Evolutionary conservation across 768 basidiomycete species (phyloP).

Genomic region (Lactifluus echinatus): DNA sequence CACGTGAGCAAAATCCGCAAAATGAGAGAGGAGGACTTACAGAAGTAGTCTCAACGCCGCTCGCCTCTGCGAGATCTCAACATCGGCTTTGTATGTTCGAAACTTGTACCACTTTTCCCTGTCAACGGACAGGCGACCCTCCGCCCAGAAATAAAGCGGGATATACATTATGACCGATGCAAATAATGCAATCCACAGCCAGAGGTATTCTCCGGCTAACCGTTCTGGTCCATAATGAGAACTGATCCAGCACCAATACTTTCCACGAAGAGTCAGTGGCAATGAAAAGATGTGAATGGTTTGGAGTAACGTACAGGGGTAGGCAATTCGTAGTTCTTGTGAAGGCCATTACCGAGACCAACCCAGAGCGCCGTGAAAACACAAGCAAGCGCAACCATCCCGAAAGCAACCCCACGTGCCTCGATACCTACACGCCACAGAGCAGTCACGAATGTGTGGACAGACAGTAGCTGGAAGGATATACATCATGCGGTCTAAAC

Average conservation of each 20-base stretch:
- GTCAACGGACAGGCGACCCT: not conserved
- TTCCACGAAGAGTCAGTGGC: not conserved
- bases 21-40: not conserved
- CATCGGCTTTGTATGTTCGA: not conserved
- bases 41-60: not conserved
- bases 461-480: conserved; percentile 21
- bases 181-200: not conserved
- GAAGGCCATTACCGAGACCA: conserved; percentile 25
- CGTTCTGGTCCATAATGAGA: not conserved
- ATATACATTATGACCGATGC: not conserved
- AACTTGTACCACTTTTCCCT: not conserved
- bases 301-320: conserved; percentile 25
- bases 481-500: conserved; percentile 23
- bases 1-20: not conserved
- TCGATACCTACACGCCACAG: conserved; percentile 29
- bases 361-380: conserved; percentile 28
- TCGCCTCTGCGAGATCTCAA: not conserved
- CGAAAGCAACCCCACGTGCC: conserved; percentile 23
- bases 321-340: conserved; percentile 26
- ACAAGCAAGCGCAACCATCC: not conserved
- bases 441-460: conserved; percentile 34
- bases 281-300: not conserved
- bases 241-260: conserved; percentile 1
- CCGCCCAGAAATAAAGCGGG: not conserved
- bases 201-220: not conserved